A percentile compares a stretch with the other conserved stretches of the same genome.
phyloP scores from a whole-genome alignment of 2,329 filamentous ascomycete species.

The Phyllosticta citrichinensis region DNA sequence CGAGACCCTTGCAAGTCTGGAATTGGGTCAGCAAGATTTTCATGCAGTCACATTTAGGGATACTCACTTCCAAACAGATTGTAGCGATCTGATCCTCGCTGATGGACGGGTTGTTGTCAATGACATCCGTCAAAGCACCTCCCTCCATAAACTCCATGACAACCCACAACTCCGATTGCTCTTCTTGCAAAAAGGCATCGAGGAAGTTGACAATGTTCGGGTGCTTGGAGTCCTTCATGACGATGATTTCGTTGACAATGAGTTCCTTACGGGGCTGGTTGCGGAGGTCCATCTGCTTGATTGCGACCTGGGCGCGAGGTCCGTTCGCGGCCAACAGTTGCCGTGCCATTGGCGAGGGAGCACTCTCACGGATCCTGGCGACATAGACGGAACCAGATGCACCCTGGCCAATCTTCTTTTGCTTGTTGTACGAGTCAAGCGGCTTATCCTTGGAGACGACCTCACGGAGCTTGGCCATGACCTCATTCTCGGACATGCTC shows the following conservation, averaged over 20 bases:
- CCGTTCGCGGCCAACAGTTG: slow-evolving; percentile 72
- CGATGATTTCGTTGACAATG: slow-evolving; percentile 98
- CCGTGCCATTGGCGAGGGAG: slow-evolving; percentile 69
- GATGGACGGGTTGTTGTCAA: slow-evolving; percentile 92
- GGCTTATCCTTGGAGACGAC: slow-evolving; percentile 95
- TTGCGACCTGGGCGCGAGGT: slow-evolving; percentile 79
- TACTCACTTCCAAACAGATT: slow-evolving; percentile 82
- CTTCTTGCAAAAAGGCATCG: slow-evolving; percentile 91
- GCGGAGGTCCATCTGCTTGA: slow-evolving; percentile 98
- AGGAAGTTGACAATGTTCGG: slow-evolving; percentile 98
- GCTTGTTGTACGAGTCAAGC: slow-evolving; percentile 92
- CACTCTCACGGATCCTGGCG: slow-evolving; percentile 83
- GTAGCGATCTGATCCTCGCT: slow-evolving; percentile 96
- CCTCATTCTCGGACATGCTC: slow-evolving; percentile 92
- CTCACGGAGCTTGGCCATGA: slow-evolving; percentile 91
- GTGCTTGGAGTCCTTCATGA: slow-evolving; percentile 99
- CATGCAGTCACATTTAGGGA: background rate
- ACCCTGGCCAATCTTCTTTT: slow-evolving; percentile 99
- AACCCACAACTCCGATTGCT: slow-evolving; percentile 93
- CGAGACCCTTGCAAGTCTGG: slow-evolving; percentile 87
- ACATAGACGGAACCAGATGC: slow-evolving; percentile 97
- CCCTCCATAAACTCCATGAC: slow-evolving; percentile 99
- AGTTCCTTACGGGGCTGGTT: slow-evolving; percentile 96
- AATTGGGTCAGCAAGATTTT: background rate
- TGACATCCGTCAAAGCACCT: slow-evolving; percentile 92